These are phyloP conservation scores for Penicillium frequentans DNA, from an alignment of 2,329 filamentous ascomycete genomes.

Conservation along the genomic window DNA sequence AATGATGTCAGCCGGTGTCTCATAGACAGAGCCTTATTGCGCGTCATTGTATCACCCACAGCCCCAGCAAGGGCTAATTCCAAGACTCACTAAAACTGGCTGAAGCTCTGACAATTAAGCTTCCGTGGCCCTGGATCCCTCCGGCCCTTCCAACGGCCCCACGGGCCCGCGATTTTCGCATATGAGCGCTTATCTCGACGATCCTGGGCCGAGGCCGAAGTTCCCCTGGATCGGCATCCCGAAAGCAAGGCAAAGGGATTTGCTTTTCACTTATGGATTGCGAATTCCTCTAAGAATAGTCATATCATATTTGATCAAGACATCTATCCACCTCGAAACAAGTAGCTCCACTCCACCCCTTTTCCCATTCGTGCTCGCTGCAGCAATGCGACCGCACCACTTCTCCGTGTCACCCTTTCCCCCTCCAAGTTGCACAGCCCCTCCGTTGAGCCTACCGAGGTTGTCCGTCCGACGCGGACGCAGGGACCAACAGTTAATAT, in stretches of 20 bases:
- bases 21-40: slow-evolving; percentile 6
- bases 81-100: neutral
- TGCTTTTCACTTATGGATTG: neutral
- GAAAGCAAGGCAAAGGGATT: neutral
- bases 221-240: slow-evolving; percentile 2
- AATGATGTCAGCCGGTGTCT: slow-evolving; percentile 18
- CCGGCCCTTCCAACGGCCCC: neutral
- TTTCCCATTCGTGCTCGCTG: slow-evolving; percentile 1
- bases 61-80: slow-evolving; percentile 1
- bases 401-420: slow-evolving; percentile 14
- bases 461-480: slow-evolving; percentile 25
- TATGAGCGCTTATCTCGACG: neutral
- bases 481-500: slow-evolving; percentile 30
- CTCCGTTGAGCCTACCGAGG: slow-evolving; percentile 23
- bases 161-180: neutral
- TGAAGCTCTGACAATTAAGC: slow-evolving; percentile 3
- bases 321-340: neutral
- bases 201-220: neutral
- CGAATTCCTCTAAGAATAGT: neutral
- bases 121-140: slow-evolving; percentile 8
- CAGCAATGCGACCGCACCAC: slow-evolving; percentile 19
- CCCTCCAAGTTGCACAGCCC: slow-evolving; percentile 18
- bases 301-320: neutral
- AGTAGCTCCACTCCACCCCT: neutral
- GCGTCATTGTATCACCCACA: slow-evolving; percentile 22